These are phyloP conservation scores for Tylopilus sp. DNA, from an alignment of 768 basidiomycete genomes.

Conservation along the genomic window DNA sequence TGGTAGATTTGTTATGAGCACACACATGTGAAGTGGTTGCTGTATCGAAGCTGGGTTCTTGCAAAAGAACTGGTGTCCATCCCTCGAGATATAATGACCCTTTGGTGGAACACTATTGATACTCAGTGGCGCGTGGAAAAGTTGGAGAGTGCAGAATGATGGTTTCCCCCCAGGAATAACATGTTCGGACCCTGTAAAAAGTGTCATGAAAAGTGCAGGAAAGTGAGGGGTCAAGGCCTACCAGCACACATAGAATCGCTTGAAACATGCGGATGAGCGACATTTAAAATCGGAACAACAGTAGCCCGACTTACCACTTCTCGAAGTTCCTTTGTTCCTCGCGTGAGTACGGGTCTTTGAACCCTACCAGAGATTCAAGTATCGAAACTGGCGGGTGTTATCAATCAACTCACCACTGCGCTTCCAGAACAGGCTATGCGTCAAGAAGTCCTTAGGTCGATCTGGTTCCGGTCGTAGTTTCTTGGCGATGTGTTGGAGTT, in stretches of 20 bases:
- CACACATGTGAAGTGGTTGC: constrained; percentile 60
- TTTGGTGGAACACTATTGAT: constrained; percentile 20
- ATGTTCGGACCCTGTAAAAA: constrained; percentile 48
- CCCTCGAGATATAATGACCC: constrained; percentile 48
- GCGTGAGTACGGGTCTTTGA: constrained; percentile 60
- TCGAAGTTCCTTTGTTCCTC: constrained; percentile 52
- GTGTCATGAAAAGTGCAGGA: background rate
- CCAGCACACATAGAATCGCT: constrained; percentile 56
- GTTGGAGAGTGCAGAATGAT: constrained; percentile 52
- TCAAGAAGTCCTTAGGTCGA: constrained; percentile 50
- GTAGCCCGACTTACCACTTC: constrained; percentile 41
- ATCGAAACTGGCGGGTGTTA: background rate
- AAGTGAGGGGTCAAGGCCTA: constrained; percentile 6
- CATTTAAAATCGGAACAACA: background rate
- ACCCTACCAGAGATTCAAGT: constrained; percentile 36
- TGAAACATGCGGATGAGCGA: background rate
- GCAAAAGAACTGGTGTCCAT: constrained; percentile 55
- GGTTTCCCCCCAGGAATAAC: constrained; percentile 34
- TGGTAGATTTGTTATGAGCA: background rate
- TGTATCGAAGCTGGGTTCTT: constrained; percentile 46
- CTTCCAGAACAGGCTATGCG: constrained; percentile 54
- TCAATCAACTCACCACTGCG: constrained; percentile 41
- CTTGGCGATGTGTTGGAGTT: constrained; percentile 42
- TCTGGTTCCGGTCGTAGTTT: constrained; percentile 44
- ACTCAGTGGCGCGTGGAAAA: constrained; percentile 45